Evolutionary conservation across 2,329 filamentous ascomycete genomes (phyloP).

Genomic region (Stylonectria norvegica): DNA sequence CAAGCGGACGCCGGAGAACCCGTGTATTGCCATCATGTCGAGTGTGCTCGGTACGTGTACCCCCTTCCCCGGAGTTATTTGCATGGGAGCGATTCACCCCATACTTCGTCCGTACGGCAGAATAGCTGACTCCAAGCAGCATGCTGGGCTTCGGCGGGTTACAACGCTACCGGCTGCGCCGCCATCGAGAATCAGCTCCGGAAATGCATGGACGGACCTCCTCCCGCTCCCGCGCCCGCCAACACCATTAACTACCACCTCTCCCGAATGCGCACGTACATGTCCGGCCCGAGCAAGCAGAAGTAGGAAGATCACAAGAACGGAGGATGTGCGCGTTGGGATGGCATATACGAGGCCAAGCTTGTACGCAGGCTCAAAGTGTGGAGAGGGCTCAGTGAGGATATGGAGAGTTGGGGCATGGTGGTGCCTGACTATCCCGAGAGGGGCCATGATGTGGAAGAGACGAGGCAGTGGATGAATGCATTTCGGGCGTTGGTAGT

Average conservation of each 20-base stretch:
- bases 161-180: conserved; percentile 58
- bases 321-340: background rate
- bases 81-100: too few relatives aligned
- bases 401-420: too few relatives aligned
- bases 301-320: conserved; percentile 23
- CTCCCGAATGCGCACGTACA: conserved; percentile 68
- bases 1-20: conserved; percentile 47
- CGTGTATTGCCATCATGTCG: conserved; percentile 56
- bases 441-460: background rate
- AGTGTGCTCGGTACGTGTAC: conserved; percentile 50
- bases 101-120: too few relatives aligned
- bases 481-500: conserved; percentile 22
- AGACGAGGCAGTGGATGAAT: conserved; percentile 3
- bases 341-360: too few relatives aligned
- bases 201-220: conserved; percentile 76
- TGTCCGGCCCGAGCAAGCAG: conserved; percentile 47
- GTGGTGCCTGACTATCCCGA: too few relatives aligned
- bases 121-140: conserved; percentile 54
- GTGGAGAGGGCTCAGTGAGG: too few relatives aligned
- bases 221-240: conserved; percentile 44
- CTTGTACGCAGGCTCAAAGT: too few relatives aligned
- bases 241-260: conserved; percentile 94
- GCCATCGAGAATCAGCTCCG: conserved; percentile 59
- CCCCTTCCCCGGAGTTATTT: background rate
- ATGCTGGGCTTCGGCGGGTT: conserved; percentile 80